phyloP scores from a whole-genome alignment of 2,329 filamentous ascomycete species.

The Colletotrichum sp. region DNA sequence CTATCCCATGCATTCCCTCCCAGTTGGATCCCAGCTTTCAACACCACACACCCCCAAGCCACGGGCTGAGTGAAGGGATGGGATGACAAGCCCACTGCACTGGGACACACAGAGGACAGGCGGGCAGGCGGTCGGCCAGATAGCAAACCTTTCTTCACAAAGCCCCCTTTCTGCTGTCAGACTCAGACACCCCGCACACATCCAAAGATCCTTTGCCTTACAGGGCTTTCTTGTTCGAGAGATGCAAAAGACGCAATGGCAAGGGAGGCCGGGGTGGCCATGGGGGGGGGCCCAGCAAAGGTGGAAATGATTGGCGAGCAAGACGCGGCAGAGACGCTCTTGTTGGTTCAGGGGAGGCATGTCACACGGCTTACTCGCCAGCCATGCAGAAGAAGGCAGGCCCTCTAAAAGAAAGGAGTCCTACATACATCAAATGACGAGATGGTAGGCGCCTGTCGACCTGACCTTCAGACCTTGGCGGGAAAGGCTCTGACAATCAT shows the following conservation, averaged over 20 bases:
- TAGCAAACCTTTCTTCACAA: background rate
- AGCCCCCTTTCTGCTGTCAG: background rate
- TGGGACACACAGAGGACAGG: background rate
- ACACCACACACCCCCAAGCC: background rate
- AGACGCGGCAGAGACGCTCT: background rate
- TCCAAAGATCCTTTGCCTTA: background rate
- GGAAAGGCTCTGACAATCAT: background rate
- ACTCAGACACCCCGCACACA: background rate
- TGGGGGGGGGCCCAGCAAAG: background rate
- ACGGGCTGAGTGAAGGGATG: constrained; percentile 12
- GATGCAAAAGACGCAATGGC: background rate
- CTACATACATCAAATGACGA: background rate
- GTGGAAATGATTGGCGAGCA: constrained; percentile 2
- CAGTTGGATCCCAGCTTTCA: background rate
- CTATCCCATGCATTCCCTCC: background rate
- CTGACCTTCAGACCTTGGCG: background rate
- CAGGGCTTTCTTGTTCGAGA: background rate
- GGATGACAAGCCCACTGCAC: background rate
- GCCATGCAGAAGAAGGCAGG: background rate
- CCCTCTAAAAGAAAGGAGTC: background rate
- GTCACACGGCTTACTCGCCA: background rate
- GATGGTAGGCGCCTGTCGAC: background rate
- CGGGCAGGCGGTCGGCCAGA: background rate
- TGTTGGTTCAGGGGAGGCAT: background rate
- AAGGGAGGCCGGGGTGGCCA: background rate